Conservation (phyloP, 73 alveolate species). For the Tetrahymena elliotti region DNA sequence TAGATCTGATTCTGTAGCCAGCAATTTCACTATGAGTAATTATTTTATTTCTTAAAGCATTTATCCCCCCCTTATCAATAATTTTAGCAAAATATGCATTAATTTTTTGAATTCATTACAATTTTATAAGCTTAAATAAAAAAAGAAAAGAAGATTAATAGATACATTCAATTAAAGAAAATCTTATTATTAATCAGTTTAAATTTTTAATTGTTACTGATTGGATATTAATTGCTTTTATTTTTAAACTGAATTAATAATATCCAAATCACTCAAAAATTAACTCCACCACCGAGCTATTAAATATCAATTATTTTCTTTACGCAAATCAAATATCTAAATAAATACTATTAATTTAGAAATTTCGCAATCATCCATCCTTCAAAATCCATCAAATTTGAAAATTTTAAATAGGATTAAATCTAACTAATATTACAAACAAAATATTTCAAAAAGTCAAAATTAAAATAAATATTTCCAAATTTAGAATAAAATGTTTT, state of each 20-base stretch:
- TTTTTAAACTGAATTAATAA: too few relatives aligned
- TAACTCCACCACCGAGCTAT: neutral
- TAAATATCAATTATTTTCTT: too few relatives aligned
- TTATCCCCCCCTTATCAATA: neutral
- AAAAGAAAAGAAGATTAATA: too few relatives aligned
- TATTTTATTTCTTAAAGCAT: neutral
- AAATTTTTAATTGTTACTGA: neutral
- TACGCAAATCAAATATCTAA: neutral
- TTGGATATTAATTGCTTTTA: neutral
- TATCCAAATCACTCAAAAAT: neutral
- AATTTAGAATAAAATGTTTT: too few relatives aligned
- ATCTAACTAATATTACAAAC: too few relatives aligned
- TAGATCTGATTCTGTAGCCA: neutral
- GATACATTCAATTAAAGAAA: neutral
- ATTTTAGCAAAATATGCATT: neutral
- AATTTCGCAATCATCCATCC: too few relatives aligned
- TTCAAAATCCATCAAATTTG: too few relatives aligned
- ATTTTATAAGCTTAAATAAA: too few relatives aligned
- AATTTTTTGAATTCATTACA: neutral
- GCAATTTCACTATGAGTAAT: neutral
- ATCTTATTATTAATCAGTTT: neutral
- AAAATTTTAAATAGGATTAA: neutral
- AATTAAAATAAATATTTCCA: too few relatives aligned
- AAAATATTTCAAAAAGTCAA: too few relatives aligned
- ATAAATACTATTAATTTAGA: too few relatives aligned